Base-by-base conservation (phyloP, 73 alveolate genomes). In the Effrenium voratum region DNA sequence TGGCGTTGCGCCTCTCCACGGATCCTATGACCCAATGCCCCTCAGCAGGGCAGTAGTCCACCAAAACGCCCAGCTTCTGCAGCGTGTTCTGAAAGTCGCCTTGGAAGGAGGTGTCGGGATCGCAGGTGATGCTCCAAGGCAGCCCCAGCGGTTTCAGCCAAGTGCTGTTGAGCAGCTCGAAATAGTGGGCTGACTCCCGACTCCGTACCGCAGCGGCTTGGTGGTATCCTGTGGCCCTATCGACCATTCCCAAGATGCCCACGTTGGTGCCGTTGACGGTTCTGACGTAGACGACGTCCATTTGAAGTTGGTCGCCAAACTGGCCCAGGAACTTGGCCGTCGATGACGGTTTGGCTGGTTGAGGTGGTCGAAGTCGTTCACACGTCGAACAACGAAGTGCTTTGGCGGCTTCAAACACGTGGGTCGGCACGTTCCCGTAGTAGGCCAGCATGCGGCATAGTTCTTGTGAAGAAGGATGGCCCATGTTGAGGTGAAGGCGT, bases 71-170 rank as follows among this genome's bases (percentile, higher is more conserved):
- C 5, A 43, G 66, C 44, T 43, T 0, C 43, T 77, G 66, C 15
- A 50, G 73, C 38, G 15, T 36, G 0, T 43, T 0, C 41, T 82
- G 92, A 32, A 82, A 82, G 32, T 82, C 73, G 24, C 92, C 92
- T 12, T 63, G 73, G 19, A 47, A 82, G 2, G 73, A 32, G 0
- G 92, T 5, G 52, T 82, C 92, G 3, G 92, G 92, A 46, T 49
- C 92, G 16, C 44, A 73, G 36, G 36, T 0, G 46, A 81, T 3
- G 36, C 34, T 28, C 19, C 12, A 46, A 16, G 73, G 70, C 63
- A 82, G 12, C n/a, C 92, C 92, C 24, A 32, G 47, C 12, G 92
- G 92, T 50, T 34, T 45, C 16, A 82, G 38, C 92, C 92, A 82
- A 3, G 34, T 34, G 24, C 36, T 41, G 24, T 22, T 10, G 41